Base-by-base conservation (phyloP, 2,329 filamentous ascomycete species). In the Xylaria sp. region DNA sequence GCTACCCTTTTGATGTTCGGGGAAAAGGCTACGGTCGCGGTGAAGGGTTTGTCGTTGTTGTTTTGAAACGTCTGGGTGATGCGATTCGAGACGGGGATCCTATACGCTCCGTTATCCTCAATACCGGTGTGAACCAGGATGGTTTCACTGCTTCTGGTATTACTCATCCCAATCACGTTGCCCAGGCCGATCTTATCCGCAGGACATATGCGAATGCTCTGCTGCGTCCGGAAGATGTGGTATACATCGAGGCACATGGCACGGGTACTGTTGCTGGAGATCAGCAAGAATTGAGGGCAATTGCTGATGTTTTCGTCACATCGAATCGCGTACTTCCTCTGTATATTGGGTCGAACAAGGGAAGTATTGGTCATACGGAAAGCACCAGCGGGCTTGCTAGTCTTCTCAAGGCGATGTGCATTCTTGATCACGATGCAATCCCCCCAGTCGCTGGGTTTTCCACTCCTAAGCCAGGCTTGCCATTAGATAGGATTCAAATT, bases 1-100 rank as follows among this genome's bases (percentile, higher is more conserved):
- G 72, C 27, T 72, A 75, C 22, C 71, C 71, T 5, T 83, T 79
- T 53, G 83, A 84, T 62, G 65, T 73, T 2, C 67, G 73, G 10
- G 83, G 80, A 0, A 76, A 83, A 63, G 85, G 85, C 0, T 87
- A 86, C 69, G 81, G 77, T 0, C 77, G 84, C 10, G 84, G 83
- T 0, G 85, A 87, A 65, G 84, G 83, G 1, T 72, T 81, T 0
- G 64, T n/a, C 2, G 54, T 42, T 5, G 1, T 66, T 3, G 29
- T 66, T 3, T 61, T 83, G 5, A 82, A 82, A 64, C 76, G 74
- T 0, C 69, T 82, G 1, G 75, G 76, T 11, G 76, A 79, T 51
- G 81, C 81, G 2, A 51, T 81, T 1, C 67, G 71, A 2, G 77
- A 80, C 27, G 74, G 77, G 3, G 79, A 74, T 22, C 70, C 71